Conservation (phyloP, 2,329 filamentous ascomycete species). For the Polychaeton citri region DNA sequence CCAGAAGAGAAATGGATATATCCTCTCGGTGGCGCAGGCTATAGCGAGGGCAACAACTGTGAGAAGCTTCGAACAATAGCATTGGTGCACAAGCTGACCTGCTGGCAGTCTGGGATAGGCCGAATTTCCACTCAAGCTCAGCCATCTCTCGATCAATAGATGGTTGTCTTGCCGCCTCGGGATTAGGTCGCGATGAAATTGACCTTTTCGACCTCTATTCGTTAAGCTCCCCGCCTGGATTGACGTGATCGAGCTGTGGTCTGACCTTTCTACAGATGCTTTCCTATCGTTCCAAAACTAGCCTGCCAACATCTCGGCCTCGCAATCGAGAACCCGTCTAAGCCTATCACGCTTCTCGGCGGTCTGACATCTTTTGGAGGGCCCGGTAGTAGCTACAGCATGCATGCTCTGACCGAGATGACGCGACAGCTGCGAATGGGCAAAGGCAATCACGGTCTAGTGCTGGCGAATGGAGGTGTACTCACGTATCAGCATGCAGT, state of each 20-base stretch:
- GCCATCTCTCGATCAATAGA: conserved; percentile 47
- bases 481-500: conserved; percentile 53
- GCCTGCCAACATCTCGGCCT: conserved; percentile 48
- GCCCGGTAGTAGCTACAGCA: conserved; percentile 58
- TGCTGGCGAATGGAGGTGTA: conserved; percentile 53
- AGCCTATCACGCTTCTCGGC: conserved; percentile 48
- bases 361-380: conserved; percentile 57
- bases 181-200: conserved; percentile 37
- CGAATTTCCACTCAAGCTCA: conserved; percentile 44
- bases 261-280: conserved; percentile 36
- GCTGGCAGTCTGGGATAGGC: conserved; percentile 46
- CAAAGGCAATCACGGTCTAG: conserved; percentile 37
- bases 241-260: neutral
- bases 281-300: conserved; percentile 56
- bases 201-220: conserved; percentile 54
- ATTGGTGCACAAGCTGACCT: neutral
- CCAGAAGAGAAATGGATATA: conserved; percentile 48
- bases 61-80: neutral
- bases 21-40: conserved; percentile 49
- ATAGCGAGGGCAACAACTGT: conserved; percentile 44
- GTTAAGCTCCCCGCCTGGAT: conserved; percentile 15
- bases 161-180: conserved; percentile 36
- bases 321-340: conserved; percentile 30
- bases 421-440: conserved; percentile 37
- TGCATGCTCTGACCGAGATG: conserved; percentile 50